phyloP scores from a whole-genome alignment of 2,329 filamentous ascomycete genomes.

The Fusarium udum region DNA sequence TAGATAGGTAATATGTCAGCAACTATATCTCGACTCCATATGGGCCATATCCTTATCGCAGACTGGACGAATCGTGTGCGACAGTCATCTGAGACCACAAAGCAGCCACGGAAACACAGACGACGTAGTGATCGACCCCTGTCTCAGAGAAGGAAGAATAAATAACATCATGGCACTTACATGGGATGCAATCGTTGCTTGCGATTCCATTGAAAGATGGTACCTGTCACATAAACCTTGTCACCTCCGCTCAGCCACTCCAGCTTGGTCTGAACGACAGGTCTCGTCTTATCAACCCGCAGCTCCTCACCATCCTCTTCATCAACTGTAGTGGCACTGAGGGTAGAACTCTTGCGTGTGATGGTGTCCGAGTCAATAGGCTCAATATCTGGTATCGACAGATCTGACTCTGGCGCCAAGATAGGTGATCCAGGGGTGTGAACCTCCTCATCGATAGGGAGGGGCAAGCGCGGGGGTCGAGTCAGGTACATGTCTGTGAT shows the following conservation, averaged over 20 bases:
- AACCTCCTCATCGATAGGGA: slow-evolving; percentile 92
- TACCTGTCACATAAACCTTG: slow-evolving; percentile 95
- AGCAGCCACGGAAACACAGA: slow-evolving; percentile 42
- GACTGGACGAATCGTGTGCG: slow-evolving; percentile 19
- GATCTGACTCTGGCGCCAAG: slow-evolving; percentile 73
- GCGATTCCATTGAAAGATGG: slow-evolving; percentile 96
- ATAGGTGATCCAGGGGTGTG: slow-evolving; percentile 92
- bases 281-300: slow-evolving; percentile 76
- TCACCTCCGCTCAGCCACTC: slow-evolving; percentile 87
- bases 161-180: slow-evolving; percentile 64
- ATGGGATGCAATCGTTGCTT: slow-evolving; percentile 88
- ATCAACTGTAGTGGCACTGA: slow-evolving; percentile 73
- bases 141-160: slow-evolving; percentile 31
- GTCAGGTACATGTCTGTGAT: slow-evolving; percentile 71
- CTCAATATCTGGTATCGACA: slow-evolving; percentile 62
- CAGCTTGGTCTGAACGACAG: slow-evolving; percentile 83
- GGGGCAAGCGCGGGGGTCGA: slow-evolving; percentile 86
- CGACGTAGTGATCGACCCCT: slow-evolving; percentile 33
- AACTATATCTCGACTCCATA: slow-evolving; percentile 1
- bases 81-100: slow-evolving; percentile 35
- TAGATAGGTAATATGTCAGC: slow-evolving; percentile 45
- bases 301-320: slow-evolving; percentile 83
- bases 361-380: slow-evolving; percentile 60
- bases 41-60: neutral
- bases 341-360: slow-evolving; percentile 64